phyloP scores from a whole-genome alignment of 768 basidiomycete genomes.

The Tremella mesenterica region DNA sequence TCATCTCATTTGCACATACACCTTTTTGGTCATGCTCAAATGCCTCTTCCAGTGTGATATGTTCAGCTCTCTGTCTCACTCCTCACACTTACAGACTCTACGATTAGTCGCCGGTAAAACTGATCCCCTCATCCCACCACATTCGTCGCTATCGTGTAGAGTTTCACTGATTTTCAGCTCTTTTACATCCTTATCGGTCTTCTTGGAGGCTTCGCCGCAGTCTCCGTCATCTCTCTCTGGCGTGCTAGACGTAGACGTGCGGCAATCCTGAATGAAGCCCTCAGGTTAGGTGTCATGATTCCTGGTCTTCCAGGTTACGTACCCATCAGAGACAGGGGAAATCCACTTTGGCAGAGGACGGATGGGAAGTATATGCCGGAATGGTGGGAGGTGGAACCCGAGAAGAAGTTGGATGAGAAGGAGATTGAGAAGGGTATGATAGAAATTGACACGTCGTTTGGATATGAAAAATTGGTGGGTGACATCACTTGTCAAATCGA shows the following conservation, averaged over 20 bases:
- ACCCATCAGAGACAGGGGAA: conserved; percentile 21
- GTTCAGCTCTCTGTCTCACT: too few relatives aligned
- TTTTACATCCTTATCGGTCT: conserved; percentile 42
- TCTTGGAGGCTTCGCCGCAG: conserved; percentile 25
- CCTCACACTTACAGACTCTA: too few relatives aligned
- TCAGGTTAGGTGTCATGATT: conserved; percentile 30
- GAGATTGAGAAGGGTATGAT: background rate
- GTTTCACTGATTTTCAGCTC: conserved; percentile 15
- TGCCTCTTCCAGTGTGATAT: too few relatives aligned
- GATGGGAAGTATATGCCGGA: conserved; percentile 23
- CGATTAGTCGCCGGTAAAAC: too few relatives aligned
- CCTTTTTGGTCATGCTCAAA: too few relatives aligned
- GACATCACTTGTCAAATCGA: background rate
- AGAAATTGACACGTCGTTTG: background rate
- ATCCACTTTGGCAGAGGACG: conserved; percentile 9
- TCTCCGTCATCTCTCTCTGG: conserved; percentile 26
- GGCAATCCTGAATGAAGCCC: conserved; percentile 27
- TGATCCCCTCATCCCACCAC: too few relatives aligned
- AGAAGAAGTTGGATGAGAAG: conserved; percentile 1
- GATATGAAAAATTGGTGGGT: background rate
- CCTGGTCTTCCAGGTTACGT: conserved; percentile 38
- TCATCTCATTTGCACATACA: background rate
- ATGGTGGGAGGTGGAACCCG: conserved; percentile 32
- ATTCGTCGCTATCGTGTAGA: too few relatives aligned
- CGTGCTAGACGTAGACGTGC: conserved; percentile 26